phyloP scores from a whole-genome alignment of 768 basidiomycete genomes.

The Mycena polygramma region DNA sequence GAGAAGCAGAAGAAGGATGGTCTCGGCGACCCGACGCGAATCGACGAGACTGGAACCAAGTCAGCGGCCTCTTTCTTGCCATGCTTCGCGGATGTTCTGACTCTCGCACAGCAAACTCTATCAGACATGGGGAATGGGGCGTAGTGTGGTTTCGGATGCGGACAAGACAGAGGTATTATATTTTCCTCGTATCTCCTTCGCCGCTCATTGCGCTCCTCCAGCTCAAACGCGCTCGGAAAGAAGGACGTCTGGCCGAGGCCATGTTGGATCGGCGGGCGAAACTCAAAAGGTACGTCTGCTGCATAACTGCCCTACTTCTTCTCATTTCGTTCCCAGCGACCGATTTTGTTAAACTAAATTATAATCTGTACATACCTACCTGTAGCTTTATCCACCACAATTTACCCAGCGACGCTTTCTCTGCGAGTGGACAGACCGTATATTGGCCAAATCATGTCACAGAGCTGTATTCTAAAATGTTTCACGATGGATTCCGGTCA shows the following conservation, averaged over 20 bases:
- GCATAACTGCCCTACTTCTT: neutral
- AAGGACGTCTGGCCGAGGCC: constrained; percentile 85
- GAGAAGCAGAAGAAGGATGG: constrained; percentile 80
- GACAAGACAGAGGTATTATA: constrained; percentile 78
- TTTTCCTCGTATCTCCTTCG: constrained; percentile 12
- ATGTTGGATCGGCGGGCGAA: constrained; percentile 85
- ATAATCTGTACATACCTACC: constrained; percentile 34
- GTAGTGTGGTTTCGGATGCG: constrained; percentile 73
- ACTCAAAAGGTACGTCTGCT: constrained; percentile 76
- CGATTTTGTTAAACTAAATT: constrained; percentile 60
- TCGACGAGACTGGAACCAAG: constrained; percentile 84
- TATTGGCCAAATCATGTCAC: constrained; percentile 29
- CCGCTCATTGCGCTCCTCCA: constrained; percentile 45
- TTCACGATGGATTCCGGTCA: constrained; percentile 33
- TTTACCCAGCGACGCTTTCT: neutral
- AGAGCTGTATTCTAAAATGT: constrained; percentile 35
- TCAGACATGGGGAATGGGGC: constrained; percentile 90
- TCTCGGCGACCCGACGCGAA: constrained; percentile 59
- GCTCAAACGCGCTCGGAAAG: constrained; percentile 84
- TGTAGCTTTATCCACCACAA: constrained; percentile 30
- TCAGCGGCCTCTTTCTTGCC: constrained; percentile 52
- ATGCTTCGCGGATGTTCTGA: constrained; percentile 12
- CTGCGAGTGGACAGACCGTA: neutral
- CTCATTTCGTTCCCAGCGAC: constrained; percentile 50
- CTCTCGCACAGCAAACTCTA: constrained; percentile 66